Evolutionary conservation across 177 flowering plant species (phyloP).

Genomic region (Vitis hybrid): DNA sequence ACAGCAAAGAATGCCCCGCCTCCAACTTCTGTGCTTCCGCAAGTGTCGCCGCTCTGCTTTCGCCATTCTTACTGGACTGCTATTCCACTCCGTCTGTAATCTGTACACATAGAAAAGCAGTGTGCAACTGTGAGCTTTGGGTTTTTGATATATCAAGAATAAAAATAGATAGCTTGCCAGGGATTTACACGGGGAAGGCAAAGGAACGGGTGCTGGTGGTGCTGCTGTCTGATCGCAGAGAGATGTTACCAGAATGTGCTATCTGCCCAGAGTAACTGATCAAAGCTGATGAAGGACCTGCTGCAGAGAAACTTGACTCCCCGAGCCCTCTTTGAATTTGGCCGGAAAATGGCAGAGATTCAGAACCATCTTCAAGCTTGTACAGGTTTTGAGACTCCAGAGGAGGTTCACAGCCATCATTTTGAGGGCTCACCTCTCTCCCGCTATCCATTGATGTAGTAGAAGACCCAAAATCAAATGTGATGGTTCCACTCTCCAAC

Average conservation of each 20-base stretch:
- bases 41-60: constrained; percentile 60
- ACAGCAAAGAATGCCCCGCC: constrained; percentile 72
- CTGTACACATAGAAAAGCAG: constrained; percentile 32
- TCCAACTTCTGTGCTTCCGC: constrained; percentile 64
- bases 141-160: not conserved
- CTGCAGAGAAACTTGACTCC: constrained; percentile 73
- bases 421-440: constrained; percentile 20
- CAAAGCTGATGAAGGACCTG: constrained; percentile 42
- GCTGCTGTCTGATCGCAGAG: constrained; percentile 92
- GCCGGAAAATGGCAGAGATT: constrained; percentile 20
- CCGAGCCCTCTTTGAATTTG: constrained; percentile 38
- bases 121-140: not conserved
- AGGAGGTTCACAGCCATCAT: constrained; percentile 16
- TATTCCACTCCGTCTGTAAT: constrained; percentile 79
- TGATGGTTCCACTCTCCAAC: constrained; percentile 41
- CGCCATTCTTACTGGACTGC: constrained; percentile 93
- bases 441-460: constrained; percentile 18
- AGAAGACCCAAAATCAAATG: constrained; percentile 38
- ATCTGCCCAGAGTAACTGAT: constrained; percentile 62
- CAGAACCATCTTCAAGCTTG: constrained; percentile 27
- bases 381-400: constrained; percentile 14
- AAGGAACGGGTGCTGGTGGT: constrained; percentile 89
- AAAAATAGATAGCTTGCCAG: not conserved
- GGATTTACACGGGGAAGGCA: constrained; percentile 89
- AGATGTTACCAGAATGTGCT: constrained; percentile 74